These are phyloP conservation scores for Podaxis sp. DNA, from an alignment of 768 basidiomycete genomes.

Conservation along the genomic window DNA sequence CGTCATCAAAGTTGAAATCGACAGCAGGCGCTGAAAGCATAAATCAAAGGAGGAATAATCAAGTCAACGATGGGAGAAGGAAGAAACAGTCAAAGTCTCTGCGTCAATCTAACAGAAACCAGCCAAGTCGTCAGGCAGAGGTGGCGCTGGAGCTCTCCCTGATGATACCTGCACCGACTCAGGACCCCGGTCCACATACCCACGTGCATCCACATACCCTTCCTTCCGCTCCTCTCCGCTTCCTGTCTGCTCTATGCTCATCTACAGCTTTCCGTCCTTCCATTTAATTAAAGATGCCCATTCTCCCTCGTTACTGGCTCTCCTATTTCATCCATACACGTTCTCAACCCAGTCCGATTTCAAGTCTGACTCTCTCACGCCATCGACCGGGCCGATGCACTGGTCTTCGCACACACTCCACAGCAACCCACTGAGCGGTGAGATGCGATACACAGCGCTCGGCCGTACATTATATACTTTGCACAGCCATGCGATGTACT, in stretches of 20 bases:
- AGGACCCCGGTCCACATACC: slow-evolving; percentile 14
- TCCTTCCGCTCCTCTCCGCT: not conserved
- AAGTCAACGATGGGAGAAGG: not conserved
- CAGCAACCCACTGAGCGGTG: not conserved
- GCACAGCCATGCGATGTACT: not conserved
- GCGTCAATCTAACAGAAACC: not conserved
- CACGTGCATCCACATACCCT: slow-evolving; percentile 2
- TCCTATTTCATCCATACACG: too few species aligned
- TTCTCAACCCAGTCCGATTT: too few species aligned
- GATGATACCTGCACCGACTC: not conserved
- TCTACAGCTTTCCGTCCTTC: not conserved
- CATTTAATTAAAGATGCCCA: too few species aligned
- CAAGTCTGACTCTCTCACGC: not conserved
- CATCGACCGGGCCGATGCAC: not conserved
- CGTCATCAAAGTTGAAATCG: slow-evolving; percentile 67
- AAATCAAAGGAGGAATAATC: slow-evolving; percentile 24
- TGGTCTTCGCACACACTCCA: not conserved
- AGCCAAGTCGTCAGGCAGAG: not conserved
- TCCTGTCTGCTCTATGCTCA: not conserved
- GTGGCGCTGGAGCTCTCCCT: slow-evolving; percentile 4
- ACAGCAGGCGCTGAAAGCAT: slow-evolving; percentile 64
- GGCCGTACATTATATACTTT: not conserved
- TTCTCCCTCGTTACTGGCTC: not conserved
- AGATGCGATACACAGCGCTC: not conserved
- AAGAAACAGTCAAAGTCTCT: not conserved